These are phyloP conservation scores for Colletotrichum orchidophilum DNA, from an alignment of 2,329 filamentous ascomycete genomes.

Conservation along the genomic window DNA sequence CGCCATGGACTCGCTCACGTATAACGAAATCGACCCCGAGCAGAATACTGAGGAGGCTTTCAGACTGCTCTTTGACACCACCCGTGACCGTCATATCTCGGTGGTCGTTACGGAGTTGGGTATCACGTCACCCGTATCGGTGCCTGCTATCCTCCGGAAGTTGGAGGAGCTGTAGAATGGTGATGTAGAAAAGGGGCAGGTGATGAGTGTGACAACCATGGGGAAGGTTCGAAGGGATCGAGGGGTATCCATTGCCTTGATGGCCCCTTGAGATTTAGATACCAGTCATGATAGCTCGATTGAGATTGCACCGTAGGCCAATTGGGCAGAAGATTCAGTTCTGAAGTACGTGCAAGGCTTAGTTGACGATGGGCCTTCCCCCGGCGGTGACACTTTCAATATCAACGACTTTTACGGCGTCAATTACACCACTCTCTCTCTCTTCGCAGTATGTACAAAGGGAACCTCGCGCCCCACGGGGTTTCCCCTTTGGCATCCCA, in stretches of 20 bases:
- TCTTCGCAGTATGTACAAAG: slow-evolving; percentile 23
- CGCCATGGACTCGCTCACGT: slow-evolving; percentile 89
- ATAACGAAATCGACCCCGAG: slow-evolving; percentile 89
- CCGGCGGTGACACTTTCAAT: neutral
- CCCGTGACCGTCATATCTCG: slow-evolving; percentile 84
- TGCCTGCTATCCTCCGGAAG: slow-evolving; percentile 71
- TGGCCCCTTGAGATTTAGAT: slow-evolving; percentile 10
- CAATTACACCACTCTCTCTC: slow-evolving; percentile 19
- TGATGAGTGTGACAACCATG: neutral
- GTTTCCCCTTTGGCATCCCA: neutral
- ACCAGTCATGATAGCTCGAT: slow-evolving; percentile 15
- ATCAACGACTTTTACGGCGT: slow-evolving; percentile 20
- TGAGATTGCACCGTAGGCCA: slow-evolving; percentile 10
- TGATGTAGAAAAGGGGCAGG: neutral
- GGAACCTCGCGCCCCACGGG: neutral
- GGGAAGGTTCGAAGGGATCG: neutral
- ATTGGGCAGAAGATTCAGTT: neutral
- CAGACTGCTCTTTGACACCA: slow-evolving; percentile 89
- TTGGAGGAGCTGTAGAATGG: slow-evolving; percentile 61
- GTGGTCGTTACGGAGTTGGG: slow-evolving; percentile 94
- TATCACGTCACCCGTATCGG: slow-evolving; percentile 84
- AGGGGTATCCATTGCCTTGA: neutral
- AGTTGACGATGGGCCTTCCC: neutral
- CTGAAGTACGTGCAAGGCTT: neutral
- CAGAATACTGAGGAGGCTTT: slow-evolving; percentile 66